Conservation (phyloP, 371 early-diverging fungal genomes). For the Mucor saturninus region DNA sequence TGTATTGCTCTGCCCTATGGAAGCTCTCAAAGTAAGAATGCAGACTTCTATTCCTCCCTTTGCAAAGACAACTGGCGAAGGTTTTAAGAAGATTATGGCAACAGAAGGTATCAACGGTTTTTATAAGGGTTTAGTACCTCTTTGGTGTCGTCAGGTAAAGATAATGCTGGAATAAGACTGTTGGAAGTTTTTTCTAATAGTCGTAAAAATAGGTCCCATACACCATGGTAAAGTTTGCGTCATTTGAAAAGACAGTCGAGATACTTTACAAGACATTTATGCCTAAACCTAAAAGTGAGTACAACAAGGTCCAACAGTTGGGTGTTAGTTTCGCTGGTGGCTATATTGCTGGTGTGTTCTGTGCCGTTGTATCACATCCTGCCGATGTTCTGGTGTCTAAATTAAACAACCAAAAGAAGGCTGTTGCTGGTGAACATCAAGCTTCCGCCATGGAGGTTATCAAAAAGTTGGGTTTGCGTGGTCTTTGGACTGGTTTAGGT, state of each 20-base stretch:
- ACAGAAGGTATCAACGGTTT: conserved; percentile 72
- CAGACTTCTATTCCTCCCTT: conserved; percentile 77
- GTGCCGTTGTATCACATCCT: conserved; percentile 95
- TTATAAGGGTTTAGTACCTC: conserved; percentile 77
- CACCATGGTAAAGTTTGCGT: conserved; percentile 96
- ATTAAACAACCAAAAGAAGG: conserved; percentile 78
- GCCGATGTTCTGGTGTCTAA: conserved; percentile 95
- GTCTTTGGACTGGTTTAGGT: conserved; percentile 70
- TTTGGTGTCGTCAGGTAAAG: conserved; percentile 79
- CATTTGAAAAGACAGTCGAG: conserved; percentile 83
- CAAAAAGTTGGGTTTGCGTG: conserved; percentile 63
- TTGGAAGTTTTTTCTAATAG: not conserved
- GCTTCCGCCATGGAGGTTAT: conserved; percentile 59
- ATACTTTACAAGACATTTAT: conserved; percentile 72
- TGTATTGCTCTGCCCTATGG: conserved; percentile 81
- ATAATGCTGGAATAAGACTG: not conserved
- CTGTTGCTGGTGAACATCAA: conserved; percentile 57
- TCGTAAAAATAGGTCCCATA: conserved; percentile 61
- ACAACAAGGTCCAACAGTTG: conserved; percentile 78
- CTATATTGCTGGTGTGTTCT: conserved; percentile 89
- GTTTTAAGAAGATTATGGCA: conserved; percentile 63
- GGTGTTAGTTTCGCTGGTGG: conserved; percentile 87
- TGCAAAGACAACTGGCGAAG: conserved; percentile 69
- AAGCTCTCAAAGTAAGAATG: conserved; percentile 82
- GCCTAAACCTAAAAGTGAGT: conserved; percentile 74